Base-by-base conservation (phyloP, 106 monocot species). In the Apostasia shenzhenica region DNA sequence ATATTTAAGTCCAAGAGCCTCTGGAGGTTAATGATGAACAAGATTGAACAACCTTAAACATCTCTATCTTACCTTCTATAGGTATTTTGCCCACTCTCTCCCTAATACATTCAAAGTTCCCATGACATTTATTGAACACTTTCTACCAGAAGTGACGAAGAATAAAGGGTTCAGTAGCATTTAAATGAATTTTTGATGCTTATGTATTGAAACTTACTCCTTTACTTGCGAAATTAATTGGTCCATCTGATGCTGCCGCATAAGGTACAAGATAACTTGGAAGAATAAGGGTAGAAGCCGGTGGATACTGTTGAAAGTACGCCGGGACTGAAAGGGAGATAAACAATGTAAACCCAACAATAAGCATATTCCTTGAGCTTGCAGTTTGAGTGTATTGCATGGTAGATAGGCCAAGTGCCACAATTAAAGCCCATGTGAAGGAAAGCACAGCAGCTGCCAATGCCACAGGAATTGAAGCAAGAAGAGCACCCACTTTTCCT, bases 321-420 rank as follows among this genome's bases (percentile, higher is more conserved):
- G 99, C 76, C 13, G 99, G 99, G 14, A 99, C 60, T 5, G 99
- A 99, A 8, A 99, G 69, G 12, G 93, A 90, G 45, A 99, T 82
- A 78, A 99, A 99, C 53, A 99, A 79, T 12, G 99, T 85, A 87
- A 99, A 99, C 6, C 99, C 99, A 59, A 99, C 90, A 8, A 93
- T 99, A 42, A 99, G 80, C 39, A 84, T 80, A 63, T 99, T 99
- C 48, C 93, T 89, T 41, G 99, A 83, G 78, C 87, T 93, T 70
- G 85, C 93, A 54, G 87, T 72, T 81, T 90, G 90, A 41, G 93
- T 93, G 61, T 93, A 90, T 52, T 80, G 82, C 73, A 99, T 59
- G 48, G 99, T 90, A 51, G 99, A 93, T 26, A 99, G 81, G 7
- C 99, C 99, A 55, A 87, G 78, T 44, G 99, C 87, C 60, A 85